Evolutionary conservation across 208 protist species (phyloP), one percentile per base, ranked within the genome.

Genomic region (Wallacemonas sp.): DNA sequence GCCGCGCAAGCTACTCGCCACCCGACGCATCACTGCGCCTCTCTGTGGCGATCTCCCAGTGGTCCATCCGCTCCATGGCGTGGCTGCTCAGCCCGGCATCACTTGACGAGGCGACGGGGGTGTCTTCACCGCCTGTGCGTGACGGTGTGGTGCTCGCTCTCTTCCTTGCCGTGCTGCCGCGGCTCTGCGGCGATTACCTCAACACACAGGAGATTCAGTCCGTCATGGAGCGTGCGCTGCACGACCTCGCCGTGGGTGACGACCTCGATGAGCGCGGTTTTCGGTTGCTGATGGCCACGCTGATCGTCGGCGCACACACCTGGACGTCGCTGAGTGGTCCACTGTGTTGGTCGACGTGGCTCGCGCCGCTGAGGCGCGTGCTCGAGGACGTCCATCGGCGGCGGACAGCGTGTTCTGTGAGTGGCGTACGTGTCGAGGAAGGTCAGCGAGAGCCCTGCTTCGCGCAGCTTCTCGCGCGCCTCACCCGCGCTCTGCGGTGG

Each of bases 161-260:
- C 24, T 34, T 71, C 10, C 59, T 79, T 1, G 36, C 63, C 6
- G 8, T 75, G 33, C 22, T 79, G 50, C 73, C 73, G 8, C 4
- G 22, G 2, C 63, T 79, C 17, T 30, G 68, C 19, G 38, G 61
- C 1, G 46, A 38, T 1, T 39, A 29, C 21, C 30, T 79, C 24
- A 37, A 48, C 5, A 4, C 34, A 13, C 52, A 67, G 22, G 68
- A 79, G 37, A 38, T 59, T 8, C 37, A 53, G 8, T 22, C 63
- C 29, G 67, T 64, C n/a, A 42, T 79, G 32, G 39, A 45, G 2
- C 59, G 60, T 26, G 58, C 50, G 4, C 27, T 65, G 15, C 30
- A 50, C 21, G 60, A 4, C 24, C 55, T 62, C 55, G 27, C 38
- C 34, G 21, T 13, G 6, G 9, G n/a, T 15, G 19, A 26, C 4